Evolutionary conservation across 2,329 filamentous ascomycete genomes (phyloP).

Genomic region (Simplicillium sp.): DNA sequence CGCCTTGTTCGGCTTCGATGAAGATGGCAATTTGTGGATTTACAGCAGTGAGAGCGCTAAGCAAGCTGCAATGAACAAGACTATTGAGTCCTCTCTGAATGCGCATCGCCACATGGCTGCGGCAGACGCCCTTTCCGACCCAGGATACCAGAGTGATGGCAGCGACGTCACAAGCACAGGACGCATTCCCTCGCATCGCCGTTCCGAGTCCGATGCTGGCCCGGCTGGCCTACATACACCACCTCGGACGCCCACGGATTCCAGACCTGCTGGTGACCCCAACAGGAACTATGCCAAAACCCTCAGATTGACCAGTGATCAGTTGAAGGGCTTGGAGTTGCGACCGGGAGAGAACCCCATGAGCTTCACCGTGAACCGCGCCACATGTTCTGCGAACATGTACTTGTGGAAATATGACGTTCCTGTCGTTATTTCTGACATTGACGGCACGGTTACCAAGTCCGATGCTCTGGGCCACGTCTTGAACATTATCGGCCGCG

Average conservation of each 20-base stretch:
- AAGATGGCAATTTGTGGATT: slow-evolving; percentile 97
- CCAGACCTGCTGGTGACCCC: slow-evolving; percentile 55
- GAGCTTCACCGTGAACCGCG: slow-evolving; percentile 93
- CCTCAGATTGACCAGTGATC: slow-evolving; percentile 85
- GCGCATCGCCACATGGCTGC: slow-evolving; percentile 40
- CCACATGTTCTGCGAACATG: slow-evolving; percentile 86
- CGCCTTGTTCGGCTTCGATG: slow-evolving; percentile 87
- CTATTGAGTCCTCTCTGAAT: slow-evolving; percentile 40
- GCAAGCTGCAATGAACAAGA: slow-evolving; percentile 67
- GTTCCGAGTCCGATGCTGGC: slow-evolving; percentile 58
- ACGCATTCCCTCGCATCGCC: slow-evolving; percentile 40
- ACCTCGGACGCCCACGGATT: slow-evolving; percentile 59
- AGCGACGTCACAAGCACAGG: slow-evolving; percentile 47
- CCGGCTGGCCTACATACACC: slow-evolving; percentile 49
- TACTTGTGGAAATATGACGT: slow-evolving; percentile 88
- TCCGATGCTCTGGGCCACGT: slow-evolving; percentile 92
- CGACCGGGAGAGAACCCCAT: slow-evolving; percentile 84
- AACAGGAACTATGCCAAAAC: slow-evolving; percentile 95
- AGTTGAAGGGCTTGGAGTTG: slow-evolving; percentile 76
- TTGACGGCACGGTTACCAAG: slow-evolving; percentile 98
- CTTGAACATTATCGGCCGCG: slow-evolving; percentile 89
- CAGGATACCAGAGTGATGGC: slow-evolving; percentile 90
- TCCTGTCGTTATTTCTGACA: slow-evolving; percentile 95
- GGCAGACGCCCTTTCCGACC: slow-evolving; percentile 81
- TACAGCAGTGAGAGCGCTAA: slow-evolving; percentile 97